Evolutionary conservation across 1,284 basidiomycete species (phyloP), one percentile per base, ranked within the genome.

Genomic region (Leccinum pachyderme): DNA sequence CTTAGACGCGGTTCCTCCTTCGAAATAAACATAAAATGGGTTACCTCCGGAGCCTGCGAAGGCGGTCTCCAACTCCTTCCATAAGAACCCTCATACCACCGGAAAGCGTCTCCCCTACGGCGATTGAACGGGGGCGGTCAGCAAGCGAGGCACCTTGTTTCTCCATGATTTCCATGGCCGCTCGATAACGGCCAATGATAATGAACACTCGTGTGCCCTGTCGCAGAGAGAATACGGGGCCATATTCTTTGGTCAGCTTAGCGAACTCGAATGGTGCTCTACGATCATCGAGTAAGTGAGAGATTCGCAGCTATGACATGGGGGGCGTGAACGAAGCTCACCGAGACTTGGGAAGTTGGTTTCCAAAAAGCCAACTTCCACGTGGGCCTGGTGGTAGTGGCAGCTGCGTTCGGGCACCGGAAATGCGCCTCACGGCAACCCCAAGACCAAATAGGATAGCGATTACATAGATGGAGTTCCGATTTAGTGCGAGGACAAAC

Each of bases 141-240:
- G 64, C 62, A 6, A 64, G 56, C 7, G 53, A 58, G 0, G 57
- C 55, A 0, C 62, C 63, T 8, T 65, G 44, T 44, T 66, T 70
- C 52, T 69, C 68, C 48, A 70, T 63, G 49, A 70, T 61, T 3
- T 64, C 56, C 49, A 62, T 61, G 5, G 62, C 63, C 4, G 59
- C 59, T 24, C 29, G 54, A 28, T 61, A 43, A 46, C 60, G 55
- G 1, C 59, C 63, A 12, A 63, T 61, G 5, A 65, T 12, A 5
- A 63, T 33, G 7, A 63, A 63, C 9, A 45, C 28, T 5, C 32
- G 49, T 15, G 39, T 2, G 4, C 63, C 61, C 13, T 62, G 58
- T 48, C 37, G 60, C 1, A 63, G 27, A 25, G 63, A 63, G 39
- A 63, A 65, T 2, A 63, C 63, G 0, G 63, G 61, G 24, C 61